Percentiles rank a stretch among this genome's conserved stretches.
Evolutionary conservation across 2,329 filamentous ascomycete species (phyloP).

Genomic region (Herpotrichia juniperi): DNA sequence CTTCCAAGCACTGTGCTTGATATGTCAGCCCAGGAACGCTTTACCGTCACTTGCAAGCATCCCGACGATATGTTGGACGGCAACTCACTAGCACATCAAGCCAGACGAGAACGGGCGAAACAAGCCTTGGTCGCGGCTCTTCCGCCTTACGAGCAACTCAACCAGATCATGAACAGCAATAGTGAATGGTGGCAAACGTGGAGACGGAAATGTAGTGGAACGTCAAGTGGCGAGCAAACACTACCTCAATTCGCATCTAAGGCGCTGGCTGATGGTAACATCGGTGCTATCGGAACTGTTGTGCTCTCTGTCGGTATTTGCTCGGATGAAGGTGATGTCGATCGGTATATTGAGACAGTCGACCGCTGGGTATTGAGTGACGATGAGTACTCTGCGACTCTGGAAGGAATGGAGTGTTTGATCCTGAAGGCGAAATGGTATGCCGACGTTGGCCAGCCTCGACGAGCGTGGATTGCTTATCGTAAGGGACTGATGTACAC

Average conservation of each 20-base stretch:
- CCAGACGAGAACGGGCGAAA: slow-evolving; percentile 44
- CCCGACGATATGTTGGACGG: slow-evolving; percentile 31
- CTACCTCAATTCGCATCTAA: slow-evolving; percentile 50
- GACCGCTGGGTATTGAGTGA: slow-evolving; percentile 56
- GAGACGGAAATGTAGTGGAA: slow-evolving; percentile 50
- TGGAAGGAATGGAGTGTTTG: slow-evolving; percentile 61
- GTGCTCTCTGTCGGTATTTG: slow-evolving; percentile 47
- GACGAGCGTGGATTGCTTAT: slow-evolving; percentile 59
- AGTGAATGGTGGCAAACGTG: slow-evolving; percentile 52
- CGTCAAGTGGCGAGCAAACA: slow-evolving; percentile 44
- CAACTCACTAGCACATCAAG: slow-evolving; percentile 24
- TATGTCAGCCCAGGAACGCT: slow-evolving; percentile 23
- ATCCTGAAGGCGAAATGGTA: slow-evolving; percentile 59
- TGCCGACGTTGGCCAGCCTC: slow-evolving; percentile 61
- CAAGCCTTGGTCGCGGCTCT: slow-evolving; percentile 42
- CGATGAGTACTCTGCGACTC: slow-evolving; percentile 56
- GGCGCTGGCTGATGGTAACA: slow-evolving; percentile 52
- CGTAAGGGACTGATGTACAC: slow-evolving; percentile 59
- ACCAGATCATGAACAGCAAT: slow-evolving; percentile 40
- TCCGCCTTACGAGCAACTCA: slow-evolving; percentile 41
- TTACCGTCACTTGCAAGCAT: slow-evolving; percentile 38
- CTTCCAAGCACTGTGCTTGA: slow-evolving; percentile 18
- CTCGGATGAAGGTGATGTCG: slow-evolving; percentile 49
- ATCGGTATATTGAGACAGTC: slow-evolving; percentile 54
- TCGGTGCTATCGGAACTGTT: slow-evolving; percentile 45